These are phyloP conservation scores for Cystobasidium onofrii DNA, from an alignment of 768 basidiomycete species.

Conservation along the genomic window DNA sequence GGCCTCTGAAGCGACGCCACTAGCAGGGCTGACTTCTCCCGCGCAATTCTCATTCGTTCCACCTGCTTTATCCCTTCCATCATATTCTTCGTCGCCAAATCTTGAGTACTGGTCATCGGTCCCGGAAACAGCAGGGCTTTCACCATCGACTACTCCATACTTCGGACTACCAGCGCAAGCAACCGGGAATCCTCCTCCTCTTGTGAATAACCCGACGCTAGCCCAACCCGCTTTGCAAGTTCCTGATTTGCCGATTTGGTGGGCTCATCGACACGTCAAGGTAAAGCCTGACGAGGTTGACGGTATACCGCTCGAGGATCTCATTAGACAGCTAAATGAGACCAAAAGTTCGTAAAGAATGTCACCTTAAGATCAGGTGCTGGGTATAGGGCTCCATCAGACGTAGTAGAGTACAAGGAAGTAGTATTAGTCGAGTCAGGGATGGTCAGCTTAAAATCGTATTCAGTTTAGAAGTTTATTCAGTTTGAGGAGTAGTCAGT, in stretches of 20 bases:
- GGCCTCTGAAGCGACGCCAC: neutral
- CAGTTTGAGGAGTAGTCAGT: no score
- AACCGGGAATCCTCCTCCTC: neutral
- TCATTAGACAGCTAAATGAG: neutral
- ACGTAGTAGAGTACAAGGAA: no score
- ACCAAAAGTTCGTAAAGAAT: neutral
- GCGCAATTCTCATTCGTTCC: neutral
- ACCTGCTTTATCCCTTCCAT: neutral
- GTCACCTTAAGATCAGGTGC: no score
- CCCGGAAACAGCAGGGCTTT: neutral
- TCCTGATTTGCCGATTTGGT: neutral
- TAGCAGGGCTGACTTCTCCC: neutral
- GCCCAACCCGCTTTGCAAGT: neutral
- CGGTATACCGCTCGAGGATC: neutral
- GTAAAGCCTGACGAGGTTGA: neutral
- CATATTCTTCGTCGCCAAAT: neutral
- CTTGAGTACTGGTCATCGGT: neutral
- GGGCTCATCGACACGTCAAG: neutral
- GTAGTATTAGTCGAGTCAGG: no score
- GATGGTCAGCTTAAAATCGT: no score
- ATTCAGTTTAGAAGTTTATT: no score
- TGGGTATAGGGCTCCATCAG: no score
- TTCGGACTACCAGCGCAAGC: neutral
- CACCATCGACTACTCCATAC: neutral
- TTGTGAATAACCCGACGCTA: neutral